phyloP scores from a whole-genome alignment of 1,139 yeast genomes.

The Candida pseudoviswanathii region DNA sequence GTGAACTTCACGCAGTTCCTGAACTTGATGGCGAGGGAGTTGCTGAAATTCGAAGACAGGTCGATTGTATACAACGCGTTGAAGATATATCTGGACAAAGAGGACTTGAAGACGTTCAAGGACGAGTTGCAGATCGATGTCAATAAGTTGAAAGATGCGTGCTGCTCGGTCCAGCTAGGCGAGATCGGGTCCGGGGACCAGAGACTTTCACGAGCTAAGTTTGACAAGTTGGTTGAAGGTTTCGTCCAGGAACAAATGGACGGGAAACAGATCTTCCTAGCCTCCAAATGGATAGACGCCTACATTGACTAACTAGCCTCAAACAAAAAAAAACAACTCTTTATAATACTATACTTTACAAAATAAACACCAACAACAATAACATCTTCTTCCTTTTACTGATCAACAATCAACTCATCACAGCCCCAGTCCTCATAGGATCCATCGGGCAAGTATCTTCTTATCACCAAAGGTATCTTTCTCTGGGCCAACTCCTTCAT shows the following conservation, averaged over 20 bases:
- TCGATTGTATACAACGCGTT: constrained; percentile 66
- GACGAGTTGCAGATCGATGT: constrained; percentile 49
- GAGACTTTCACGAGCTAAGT: constrained; percentile 54
- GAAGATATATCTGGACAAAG: constrained; percentile 25
- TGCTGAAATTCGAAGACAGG: constrained; percentile 60
- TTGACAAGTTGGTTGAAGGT: constrained; percentile 54
- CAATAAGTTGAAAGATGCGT: constrained; percentile 51
- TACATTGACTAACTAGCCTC: constrained; percentile 43
- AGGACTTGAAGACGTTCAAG: constrained; percentile 41
- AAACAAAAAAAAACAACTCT: neutral
- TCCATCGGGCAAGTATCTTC: constrained; percentile 97
- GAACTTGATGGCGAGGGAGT: constrained; percentile 63
- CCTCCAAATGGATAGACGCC: constrained; percentile 62
- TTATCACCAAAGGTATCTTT: constrained; percentile 90
- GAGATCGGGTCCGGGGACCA: constrained; percentile 49
- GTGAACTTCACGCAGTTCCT: constrained; percentile 72
- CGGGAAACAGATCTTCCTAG: constrained; percentile 57
- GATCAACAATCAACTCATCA: constrained; percentile 93
- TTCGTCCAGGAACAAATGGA: constrained; percentile 60
- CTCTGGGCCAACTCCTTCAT: constrained; percentile 95
- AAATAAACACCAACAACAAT: neutral
- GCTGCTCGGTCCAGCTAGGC: constrained; percentile 48
- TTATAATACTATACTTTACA: constrained; percentile 4
- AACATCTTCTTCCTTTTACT: constrained; percentile 30
- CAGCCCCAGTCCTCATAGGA: constrained; percentile 99